Evolutionary conservation across 805 yeast genomes (phyloP), one percentile per base, ranked within the genome.

Genomic region (Schwanniomyces sp.): DNA sequence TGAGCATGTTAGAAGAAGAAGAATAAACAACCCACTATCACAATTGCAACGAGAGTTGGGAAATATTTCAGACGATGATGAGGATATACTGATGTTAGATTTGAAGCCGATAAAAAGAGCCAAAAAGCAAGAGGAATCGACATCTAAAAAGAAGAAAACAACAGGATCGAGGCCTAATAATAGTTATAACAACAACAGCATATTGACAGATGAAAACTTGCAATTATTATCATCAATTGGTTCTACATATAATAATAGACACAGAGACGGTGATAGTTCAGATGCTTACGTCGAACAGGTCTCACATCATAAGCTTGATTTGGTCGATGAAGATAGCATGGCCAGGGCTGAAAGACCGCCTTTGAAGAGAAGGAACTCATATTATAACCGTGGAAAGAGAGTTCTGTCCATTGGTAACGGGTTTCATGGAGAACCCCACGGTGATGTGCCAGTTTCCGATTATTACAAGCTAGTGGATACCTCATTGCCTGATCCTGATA

Each of bases 351-450:
- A 21, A 12, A 39, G 26, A 25, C 24, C n/a, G 21, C 29, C 41
- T 25, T 30, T 62, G 43, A 53, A 64, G 40, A 69, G 86, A 53
- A 60, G 86, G 44, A 58, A 80, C 1, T 81, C 86, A 1, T 64
- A 83, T 52, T 61, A 75, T 34, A 76, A 78, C 45, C 69, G 94
- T 29, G 94, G 94, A 7, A 85, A 84, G 56, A 65, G 94, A 26
- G 79, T 84, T 2, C 86, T 88, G 58, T 84, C 91, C 0, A 78
- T 86, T 6, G 91, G 91, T 1, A 85, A 84, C 57, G 92, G 91
- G 2, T 81, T 81, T 54, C 73, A 71, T 2, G 88, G 85, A 0
- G 77, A 76, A 27, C 91, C 91, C 1, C 91, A 86, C 59, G 70
- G 75, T 0, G 83, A 81, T 40, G 80, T 87, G 1, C 75, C 81